Base-by-base conservation (phyloP, 2,329 filamentous ascomycete genomes). In the Coniochaeta sp. region DNA sequence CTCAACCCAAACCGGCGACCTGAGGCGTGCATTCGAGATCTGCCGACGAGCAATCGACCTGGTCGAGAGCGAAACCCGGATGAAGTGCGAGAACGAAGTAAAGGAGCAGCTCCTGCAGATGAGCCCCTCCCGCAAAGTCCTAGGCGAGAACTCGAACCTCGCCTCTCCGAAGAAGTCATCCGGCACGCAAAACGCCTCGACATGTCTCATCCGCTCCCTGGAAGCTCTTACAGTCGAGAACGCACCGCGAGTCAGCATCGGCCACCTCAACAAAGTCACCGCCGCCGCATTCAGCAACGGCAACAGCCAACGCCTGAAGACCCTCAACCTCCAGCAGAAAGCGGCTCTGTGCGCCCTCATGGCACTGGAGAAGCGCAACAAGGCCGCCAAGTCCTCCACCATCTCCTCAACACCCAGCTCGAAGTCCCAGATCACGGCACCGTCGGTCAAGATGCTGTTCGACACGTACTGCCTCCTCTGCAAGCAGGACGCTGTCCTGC, bases 1-100 rank as follows among this genome's bases (percentile, higher is more conserved):
- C 14, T 87, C 94, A 4, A 90, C 87, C 51, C 92, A 97, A 66
- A 96, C 90, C 0, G 94, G 94, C 40, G 94, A 99, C 67, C 70
- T 99, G 48, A 88, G 94, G 55, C 96, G 95, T 68, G 92, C 91
- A 0, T 96, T 97, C 62, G 92, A 96, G 67, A 89, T 99, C 54
- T 91, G 92, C 67, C 86, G 90, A 46, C 83, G 90, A 51, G 90
- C 91, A 3, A 83, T 99, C 52, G 92, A 97, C 66, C 72, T 96
- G 20, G 83, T 96, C 48, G 94, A 97, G 69, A 76, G 82, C 50
- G 92, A 97, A 67, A 92, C 88, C 1, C 82, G 83, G 53, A 77
- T 83, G 56, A 89, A 86, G 63, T 80, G 91, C 56, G 81, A 86
- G 56, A 82, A 85, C 56, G 80, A 73, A 58, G 74, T 73, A 54